Conservation (phyloP, 164 flowering plant genomes). For the Protea cynaroides region DNA sequence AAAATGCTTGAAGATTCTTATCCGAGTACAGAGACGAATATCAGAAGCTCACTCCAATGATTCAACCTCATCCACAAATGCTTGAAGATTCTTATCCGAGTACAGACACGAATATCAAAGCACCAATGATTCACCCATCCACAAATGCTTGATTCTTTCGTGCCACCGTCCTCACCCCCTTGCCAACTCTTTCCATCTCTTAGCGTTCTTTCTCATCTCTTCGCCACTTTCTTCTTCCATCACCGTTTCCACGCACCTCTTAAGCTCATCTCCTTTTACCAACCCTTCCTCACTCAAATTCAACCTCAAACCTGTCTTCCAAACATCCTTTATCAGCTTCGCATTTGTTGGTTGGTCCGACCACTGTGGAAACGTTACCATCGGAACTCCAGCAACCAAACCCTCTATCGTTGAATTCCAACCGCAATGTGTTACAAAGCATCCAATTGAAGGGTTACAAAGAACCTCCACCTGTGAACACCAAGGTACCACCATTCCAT, state of each 20-base stretch:
- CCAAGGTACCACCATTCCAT: constrained; percentile 12
- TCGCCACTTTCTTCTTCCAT: neutral
- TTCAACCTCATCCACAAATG: neutral
- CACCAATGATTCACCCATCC: too few relatives aligned
- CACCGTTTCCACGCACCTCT: neutral
- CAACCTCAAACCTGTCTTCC: neutral
- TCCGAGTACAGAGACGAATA: too few relatives aligned
- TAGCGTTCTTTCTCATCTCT: constrained; percentile 4
- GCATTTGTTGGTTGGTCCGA: constrained; percentile 9
- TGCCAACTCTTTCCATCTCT: constrained; percentile 1
- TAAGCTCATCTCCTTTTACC: constrained; percentile 4
- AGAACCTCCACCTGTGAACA: neutral
- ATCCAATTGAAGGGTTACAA: constrained; percentile 6
- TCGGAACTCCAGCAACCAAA: constrained; percentile 2
- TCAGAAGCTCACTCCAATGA: too few relatives aligned
- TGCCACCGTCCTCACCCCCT: constrained; percentile 3
- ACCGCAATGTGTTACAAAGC: too few relatives aligned
- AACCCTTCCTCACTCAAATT: neutral
- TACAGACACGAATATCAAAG: too few relatives aligned
- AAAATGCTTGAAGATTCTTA: too few relatives aligned
- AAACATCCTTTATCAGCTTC: neutral
- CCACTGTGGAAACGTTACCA: constrained; percentile 9
- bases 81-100: constrained; percentile 1
- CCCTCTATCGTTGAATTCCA: neutral
- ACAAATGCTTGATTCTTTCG: too few relatives aligned